Base-by-base conservation (phyloP, 2,329 filamentous ascomycete genomes). In the Fusarium longipes region DNA sequence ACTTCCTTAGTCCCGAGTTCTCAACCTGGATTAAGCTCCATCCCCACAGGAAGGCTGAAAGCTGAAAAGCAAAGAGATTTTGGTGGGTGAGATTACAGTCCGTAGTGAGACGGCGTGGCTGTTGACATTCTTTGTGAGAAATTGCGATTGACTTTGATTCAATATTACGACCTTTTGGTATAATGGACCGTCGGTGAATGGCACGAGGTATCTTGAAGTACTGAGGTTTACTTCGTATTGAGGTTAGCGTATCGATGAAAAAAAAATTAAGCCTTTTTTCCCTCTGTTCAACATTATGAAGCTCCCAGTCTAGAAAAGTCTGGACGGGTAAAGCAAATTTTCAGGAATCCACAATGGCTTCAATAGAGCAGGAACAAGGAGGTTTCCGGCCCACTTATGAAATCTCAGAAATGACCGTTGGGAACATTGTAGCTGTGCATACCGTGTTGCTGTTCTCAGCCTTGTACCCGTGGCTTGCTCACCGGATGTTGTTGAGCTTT, bases 261-360 rank as follows among this genome's bases (percentile, higher is more conserved):
- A 43, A 61, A 48, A 57, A 53, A 43, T 18, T 11, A 55, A 44
- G 38, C 29, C 29, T 50, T 40, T 45, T 49, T 40, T 42, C 8
- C 10, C 8, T 9, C 30, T 22, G 11, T 47, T 54, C 38, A 48
- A 54, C 40, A 30, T 59, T 60, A n/a, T n/a, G 35, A 65, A 57
- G 35, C 33, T 45, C 35, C n/a, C 22, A 49, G 54, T 52, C 65
- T 61, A 39, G 58, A 67, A 65, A 67, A 54, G 66, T 56, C 62
- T 69, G 57, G 63, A 33, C 29, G 20, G n/a, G 44, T 39, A 57
- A 57, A 64, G 45, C 62, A 69, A 69, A 48, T 60, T 70, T 70
- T 67, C 42, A 58, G 27, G 52, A 69, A 67, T 14, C 67, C 67
- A 69, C 63, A 47, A 25, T 44, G 38, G 45, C 40, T 59, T 51